A percentile compares a stretch with the other conserved stretches of the same genome.
Conservation (phyloP, 768 basidiomycete species). For the Lepiota venenata region DNA sequence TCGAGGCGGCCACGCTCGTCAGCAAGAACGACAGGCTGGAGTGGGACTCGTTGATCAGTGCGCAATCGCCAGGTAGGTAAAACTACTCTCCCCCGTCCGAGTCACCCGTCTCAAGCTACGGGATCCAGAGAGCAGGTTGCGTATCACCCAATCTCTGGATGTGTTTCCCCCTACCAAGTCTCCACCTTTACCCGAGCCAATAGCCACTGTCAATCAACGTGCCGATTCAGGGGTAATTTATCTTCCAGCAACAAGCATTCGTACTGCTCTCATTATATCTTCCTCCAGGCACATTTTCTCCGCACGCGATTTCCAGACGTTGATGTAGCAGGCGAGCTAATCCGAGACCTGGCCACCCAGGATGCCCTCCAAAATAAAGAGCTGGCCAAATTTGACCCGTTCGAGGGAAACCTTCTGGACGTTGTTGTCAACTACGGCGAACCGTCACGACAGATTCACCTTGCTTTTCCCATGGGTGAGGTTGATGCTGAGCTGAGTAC, state of each 20-base stretch:
- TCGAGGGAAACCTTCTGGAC: constrained; percentile 51
- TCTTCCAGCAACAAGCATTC: background rate
- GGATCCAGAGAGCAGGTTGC: background rate
- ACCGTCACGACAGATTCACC: constrained; percentile 16
- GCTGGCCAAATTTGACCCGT: constrained; percentile 53
- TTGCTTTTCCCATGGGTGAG: constrained; percentile 67
- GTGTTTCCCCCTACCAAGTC: constrained; percentile 61
- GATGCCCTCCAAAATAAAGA: constrained; percentile 34
- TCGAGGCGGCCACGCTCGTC: constrained; percentile 54
- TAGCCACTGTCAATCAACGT: constrained; percentile 38
- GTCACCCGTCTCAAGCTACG: too few species aligned
- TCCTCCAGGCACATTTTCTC: constrained; percentile 62
- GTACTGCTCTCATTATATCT: background rate
- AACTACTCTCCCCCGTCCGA: background rate
- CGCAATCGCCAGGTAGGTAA: constrained; percentile 7
- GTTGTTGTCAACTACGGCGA: constrained; percentile 25
- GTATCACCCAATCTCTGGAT: constrained; percentile 22
- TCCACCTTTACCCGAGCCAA: constrained; percentile 24
- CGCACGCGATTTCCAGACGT: constrained; percentile 70
- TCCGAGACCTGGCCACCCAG: constrained; percentile 50
- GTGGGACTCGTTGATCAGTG: constrained; percentile 46
- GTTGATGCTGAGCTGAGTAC: constrained; percentile 57
- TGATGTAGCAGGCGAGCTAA: constrained; percentile 67
- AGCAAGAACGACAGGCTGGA: constrained; percentile 39
- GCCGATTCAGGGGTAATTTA: constrained; percentile 63